These are phyloP conservation scores for Cladosporium sp. DNA, from an alignment of 2,329 filamentous ascomycete species.

Conservation along the genomic window DNA sequence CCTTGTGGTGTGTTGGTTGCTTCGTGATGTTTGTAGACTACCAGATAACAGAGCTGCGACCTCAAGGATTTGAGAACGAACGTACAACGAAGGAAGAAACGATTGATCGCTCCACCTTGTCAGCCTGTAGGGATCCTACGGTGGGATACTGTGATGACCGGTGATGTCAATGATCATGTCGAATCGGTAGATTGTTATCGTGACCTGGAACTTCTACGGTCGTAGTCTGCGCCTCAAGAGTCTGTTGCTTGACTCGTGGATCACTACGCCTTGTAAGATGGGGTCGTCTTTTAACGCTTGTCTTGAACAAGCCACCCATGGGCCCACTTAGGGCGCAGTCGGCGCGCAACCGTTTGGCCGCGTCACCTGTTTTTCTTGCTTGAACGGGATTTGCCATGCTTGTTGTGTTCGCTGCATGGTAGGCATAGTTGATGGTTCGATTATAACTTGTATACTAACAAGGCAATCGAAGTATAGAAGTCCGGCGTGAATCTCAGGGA, in stretches of 20 bases:
- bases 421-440: background rate
- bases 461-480: background rate
- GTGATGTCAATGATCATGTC: background rate
- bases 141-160: background rate
- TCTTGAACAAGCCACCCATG: slow-evolving; percentile 1
- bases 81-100: background rate
- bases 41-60: background rate
- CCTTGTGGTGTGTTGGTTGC: background rate
- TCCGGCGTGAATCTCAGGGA: background rate
- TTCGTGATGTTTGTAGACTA: background rate
- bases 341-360: slow-evolving; percentile 5
- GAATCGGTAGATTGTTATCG: background rate
- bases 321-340: slow-evolving; percentile 9
- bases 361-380: slow-evolving; percentile 1
- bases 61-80: background rate
- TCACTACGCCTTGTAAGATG: background rate
- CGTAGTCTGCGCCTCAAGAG: background rate
- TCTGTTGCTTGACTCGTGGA: background rate
- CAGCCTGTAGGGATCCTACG: background rate
- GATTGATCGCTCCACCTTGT: background rate
- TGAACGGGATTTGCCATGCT: background rate
- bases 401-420: background rate
- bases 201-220: background rate
- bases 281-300: background rate
- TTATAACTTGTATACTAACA: background rate